These are phyloP conservation scores for Collybia sordida DNA, from an alignment of 768 basidiomycete species.

Conservation along the genomic window DNA sequence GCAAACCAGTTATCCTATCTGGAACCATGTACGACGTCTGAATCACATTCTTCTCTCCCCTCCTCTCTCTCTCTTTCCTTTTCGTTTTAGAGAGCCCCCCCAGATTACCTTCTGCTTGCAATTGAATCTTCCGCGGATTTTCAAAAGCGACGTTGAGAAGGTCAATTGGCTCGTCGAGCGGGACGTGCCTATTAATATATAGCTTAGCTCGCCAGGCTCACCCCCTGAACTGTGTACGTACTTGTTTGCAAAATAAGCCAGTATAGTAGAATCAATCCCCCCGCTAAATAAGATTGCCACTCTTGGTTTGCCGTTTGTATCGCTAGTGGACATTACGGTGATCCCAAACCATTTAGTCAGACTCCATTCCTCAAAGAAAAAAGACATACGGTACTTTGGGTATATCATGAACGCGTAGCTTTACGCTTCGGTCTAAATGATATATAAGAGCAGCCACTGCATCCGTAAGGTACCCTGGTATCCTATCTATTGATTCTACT, in stretches of 20 bases:
- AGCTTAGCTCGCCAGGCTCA: constrained; percentile 1
- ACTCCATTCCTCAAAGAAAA: neutral
- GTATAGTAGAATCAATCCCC: constrained; percentile 88
- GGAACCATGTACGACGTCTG: constrained; percentile 71
- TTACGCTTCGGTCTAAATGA: constrained; percentile 66
- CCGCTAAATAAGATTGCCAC: constrained; percentile 93
- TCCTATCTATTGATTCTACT: constrained; percentile 33
- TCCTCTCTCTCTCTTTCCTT: constrained; percentile 26
- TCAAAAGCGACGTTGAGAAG: constrained; percentile 94
- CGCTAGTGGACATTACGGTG: constrained; percentile 12
- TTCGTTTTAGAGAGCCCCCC: constrained; percentile 45
- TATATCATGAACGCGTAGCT: constrained; percentile 66
- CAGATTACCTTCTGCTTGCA: constrained; percentile 44
- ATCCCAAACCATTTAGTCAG: neutral
- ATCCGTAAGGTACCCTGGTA: constrained; percentile 41
- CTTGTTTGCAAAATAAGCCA: constrained; percentile 81
- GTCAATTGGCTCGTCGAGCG: constrained; percentile 81
- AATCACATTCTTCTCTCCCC: constrained; percentile 14
- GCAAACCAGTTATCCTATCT: constrained; percentile 79
- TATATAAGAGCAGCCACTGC: constrained; percentile 51
- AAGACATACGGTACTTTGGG: constrained; percentile 43
- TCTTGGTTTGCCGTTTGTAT: constrained; percentile 41
- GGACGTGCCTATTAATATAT: constrained; percentile 55
- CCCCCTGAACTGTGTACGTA: constrained; percentile 20
- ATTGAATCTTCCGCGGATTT: constrained; percentile 78